Evolutionary conservation across 352 stramenopile genomes (phyloP).

Genomic region (Globisporangium yorkense): DNA sequence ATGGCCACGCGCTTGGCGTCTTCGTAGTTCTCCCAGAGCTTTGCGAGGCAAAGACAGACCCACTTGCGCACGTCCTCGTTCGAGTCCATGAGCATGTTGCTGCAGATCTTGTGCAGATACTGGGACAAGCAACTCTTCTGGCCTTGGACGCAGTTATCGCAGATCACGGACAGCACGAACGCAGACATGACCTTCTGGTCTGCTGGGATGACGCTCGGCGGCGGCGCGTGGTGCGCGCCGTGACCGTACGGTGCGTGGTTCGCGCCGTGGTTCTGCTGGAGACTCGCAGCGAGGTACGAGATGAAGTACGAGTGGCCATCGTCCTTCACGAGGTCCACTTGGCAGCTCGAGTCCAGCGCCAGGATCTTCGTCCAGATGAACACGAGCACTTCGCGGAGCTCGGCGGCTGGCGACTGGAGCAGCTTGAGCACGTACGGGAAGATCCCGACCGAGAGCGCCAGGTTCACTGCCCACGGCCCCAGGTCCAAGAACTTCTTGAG

Average conservation of each 20-base stretch:
- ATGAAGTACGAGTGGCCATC: constrained; percentile 96
- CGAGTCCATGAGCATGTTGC: constrained; percentile 51
- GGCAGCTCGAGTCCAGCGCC: constrained; percentile 93
- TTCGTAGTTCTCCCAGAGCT: constrained; percentile 92
- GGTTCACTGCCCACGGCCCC: constrained; percentile 86
- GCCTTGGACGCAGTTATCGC: constrained; percentile 86
- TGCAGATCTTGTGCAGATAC: constrained; percentile 74
- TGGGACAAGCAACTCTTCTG: constrained; percentile 93
- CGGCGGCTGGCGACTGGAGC: constrained; percentile 91
- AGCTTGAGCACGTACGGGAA: constrained; percentile 99
- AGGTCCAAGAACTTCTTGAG: constrained; percentile 96
- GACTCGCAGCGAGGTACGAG: constrained; percentile 78
- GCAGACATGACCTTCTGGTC: constrained; percentile 94
- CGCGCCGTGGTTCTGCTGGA: constrained; percentile 43
- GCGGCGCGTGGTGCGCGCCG: constrained; percentile 5
- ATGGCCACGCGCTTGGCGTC: constrained; percentile 84
- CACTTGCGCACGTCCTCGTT: constrained; percentile 74
- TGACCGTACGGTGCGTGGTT: constrained; percentile 8
- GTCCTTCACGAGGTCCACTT: constrained; percentile 96
- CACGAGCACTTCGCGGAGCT: constrained; percentile 95
- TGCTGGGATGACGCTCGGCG: constrained; percentile 45
- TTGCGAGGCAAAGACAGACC: constrained; percentile 92
- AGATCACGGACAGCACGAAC: constrained; percentile 95
- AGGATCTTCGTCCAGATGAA: constrained; percentile 94
- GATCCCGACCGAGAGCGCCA: constrained; percentile 94